Conservation (phyloP, 306 rosid species). For the Ziziphus jujuba region DNA sequence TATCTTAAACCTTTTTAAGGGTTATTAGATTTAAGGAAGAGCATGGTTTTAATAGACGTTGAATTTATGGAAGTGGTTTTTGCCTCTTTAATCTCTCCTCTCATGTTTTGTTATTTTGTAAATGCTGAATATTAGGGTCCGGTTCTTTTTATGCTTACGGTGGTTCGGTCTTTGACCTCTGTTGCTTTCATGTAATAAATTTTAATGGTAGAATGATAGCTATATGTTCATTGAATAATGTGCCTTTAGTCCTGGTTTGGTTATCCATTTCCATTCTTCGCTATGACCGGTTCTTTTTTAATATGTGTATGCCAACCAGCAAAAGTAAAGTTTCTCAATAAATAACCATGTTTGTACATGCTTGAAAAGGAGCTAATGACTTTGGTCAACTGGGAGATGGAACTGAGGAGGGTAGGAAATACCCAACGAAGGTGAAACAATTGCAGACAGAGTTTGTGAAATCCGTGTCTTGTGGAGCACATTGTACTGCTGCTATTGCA, state of each 20-base stretch:
- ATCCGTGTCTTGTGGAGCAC: slow-evolving; percentile 89
- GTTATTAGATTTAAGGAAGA: not conserved
- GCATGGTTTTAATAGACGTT: not conserved
- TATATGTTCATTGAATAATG: not conserved
- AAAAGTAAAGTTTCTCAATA: not conserved
- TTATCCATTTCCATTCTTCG: not conserved
- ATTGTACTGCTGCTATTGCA: slow-evolving; percentile 91
- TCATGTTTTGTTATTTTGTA: not conserved
- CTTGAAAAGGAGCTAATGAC: slow-evolving; percentile 69
- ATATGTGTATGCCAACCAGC: not conserved
- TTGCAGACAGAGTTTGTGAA: slow-evolving; percentile 71
- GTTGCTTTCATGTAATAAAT: slow-evolving; percentile 3
- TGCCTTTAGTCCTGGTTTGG: not conserved
- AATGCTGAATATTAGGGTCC: not conserved
- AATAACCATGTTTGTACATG: not conserved
- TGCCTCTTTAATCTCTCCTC: not conserved
- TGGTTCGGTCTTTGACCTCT: not conserved
- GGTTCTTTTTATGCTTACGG: too few species aligned
- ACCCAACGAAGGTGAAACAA: slow-evolving; percentile 71
- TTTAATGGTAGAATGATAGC: not conserved
- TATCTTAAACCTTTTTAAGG: not conserved
- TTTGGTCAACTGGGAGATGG: slow-evolving; percentile 98
- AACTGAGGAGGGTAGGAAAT: slow-evolving; percentile 72
- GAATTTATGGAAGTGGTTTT: not conserved
- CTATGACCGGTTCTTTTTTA: not conserved